Conservation (phyloP, 495 filamentous ascomycete genomes). For the Penicillium steckii region DNA sequence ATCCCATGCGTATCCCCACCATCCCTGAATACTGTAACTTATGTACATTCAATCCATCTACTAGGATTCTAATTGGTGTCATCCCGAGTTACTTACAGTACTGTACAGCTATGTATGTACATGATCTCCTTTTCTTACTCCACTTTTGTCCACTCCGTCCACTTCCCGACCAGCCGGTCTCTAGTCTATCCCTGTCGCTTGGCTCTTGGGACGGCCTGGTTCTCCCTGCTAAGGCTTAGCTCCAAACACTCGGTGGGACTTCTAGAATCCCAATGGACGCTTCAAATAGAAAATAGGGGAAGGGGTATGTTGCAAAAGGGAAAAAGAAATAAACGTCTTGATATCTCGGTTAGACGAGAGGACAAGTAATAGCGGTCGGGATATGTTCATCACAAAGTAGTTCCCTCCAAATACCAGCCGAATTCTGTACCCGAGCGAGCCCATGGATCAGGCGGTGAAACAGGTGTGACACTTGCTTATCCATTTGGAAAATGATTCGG, state of each 20-base stretch:
- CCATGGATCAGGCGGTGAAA: not conserved
- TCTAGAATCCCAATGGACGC: not conserved
- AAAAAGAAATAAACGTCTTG: not conserved
- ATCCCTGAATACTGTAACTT: not conserved
- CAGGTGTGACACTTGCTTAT: not conserved
- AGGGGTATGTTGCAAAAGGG: too few species aligned
- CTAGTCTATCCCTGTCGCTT: conserved; percentile 7
- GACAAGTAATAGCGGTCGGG: too few species aligned
- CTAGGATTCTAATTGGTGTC: too few species aligned
- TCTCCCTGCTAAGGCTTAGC: not conserved
- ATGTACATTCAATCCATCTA: too few species aligned
- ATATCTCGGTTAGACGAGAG: not conserved
- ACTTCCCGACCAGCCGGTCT: conserved; percentile 16
- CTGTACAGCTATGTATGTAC: not conserved
- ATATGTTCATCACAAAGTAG: too few species aligned
- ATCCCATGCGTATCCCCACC: too few species aligned
- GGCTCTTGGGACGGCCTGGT: not conserved
- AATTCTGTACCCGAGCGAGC: too few species aligned
- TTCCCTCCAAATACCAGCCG: too few species aligned
- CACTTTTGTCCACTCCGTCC: conserved; percentile 2
- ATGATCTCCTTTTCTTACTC: not conserved
- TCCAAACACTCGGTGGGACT: not conserved
- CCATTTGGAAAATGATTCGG: not conserved
- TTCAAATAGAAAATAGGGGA: not conserved
- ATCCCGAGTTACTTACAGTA: too few species aligned